Conservation (phyloP, 345 rosid species). For the Lepidium didymum region DNA sequence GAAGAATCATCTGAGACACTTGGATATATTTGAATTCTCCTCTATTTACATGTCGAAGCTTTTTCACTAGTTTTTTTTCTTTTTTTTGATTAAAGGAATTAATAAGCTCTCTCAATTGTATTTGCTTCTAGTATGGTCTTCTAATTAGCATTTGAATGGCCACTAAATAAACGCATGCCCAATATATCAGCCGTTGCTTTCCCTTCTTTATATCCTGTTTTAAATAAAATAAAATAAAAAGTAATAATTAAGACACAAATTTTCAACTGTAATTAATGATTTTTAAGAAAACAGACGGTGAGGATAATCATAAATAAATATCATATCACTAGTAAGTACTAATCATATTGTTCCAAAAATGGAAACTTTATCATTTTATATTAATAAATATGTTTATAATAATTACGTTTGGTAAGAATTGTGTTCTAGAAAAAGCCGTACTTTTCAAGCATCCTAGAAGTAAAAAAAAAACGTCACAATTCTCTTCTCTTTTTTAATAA, state of each 20-base stretch:
- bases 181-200: constrained; percentile 50
- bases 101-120: constrained; percentile 5
- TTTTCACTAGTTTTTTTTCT: background rate
- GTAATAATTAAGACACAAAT: background rate
- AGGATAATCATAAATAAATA: constrained; percentile 17
- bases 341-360: constrained; percentile 18
- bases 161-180: constrained; percentile 62
- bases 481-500: background rate
- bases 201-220: constrained; percentile 62
- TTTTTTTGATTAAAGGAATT: no score
- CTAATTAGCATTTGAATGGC: constrained; percentile 53
- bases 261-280: background rate
- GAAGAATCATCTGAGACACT: constrained; percentile 21
- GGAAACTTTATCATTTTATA: background rate
- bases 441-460: constrained; percentile 10
- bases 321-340: background rate
- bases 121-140: constrained; percentile 42
- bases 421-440: background rate
- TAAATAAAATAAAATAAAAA: constrained; percentile 5
- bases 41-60: constrained; percentile 34
- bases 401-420: background rate
- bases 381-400: background rate
- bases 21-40: constrained; percentile 17
- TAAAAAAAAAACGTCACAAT: constrained; percentile 9
- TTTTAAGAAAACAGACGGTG: background rate